Evolutionary conservation across 2,329 filamentous ascomycete genomes (phyloP), one percentile per base, ranked within the genome.

Genomic region (Fusarium anguioides): DNA sequence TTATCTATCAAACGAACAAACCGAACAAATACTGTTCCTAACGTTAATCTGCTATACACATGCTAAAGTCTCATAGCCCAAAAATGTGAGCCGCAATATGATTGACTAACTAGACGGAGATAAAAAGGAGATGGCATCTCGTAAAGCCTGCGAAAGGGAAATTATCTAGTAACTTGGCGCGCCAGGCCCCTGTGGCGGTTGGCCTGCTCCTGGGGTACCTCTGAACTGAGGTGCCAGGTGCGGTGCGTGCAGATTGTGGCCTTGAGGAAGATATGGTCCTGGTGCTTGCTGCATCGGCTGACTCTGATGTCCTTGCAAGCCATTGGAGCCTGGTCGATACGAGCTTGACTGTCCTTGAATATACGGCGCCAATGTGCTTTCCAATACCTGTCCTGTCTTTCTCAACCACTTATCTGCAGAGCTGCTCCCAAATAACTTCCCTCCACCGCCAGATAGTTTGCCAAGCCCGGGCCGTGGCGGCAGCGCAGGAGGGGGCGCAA

Each of bases 341-440:
- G 55, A 37, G 26, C 55, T 50, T 10, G 49, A 27, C 18, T 69
- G 64, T 14, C 53, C 65, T 46, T 77, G 75, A 42, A 75, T 49
- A 37, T 76, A 74, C 5, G 75, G 69, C 21, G 74, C 76, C 41
- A 78, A 60, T 31, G 70, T 76, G 44, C 68, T 77, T 62, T 79
- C 78, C 21, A 80, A 61, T 14, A 72, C 74, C 42, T 77, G 72
- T 23, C 74, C 75, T 24, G 77, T 79, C 69, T 76, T 79, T 48
- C 73, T 75, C 14, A 79, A 47, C 73, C 76, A 78, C 52, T 75
- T 77, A 56, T 75, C 72, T 3, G 76, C 78, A 18, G 76, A 76
- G 31, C 72, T 73, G 57, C 74, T 73, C 24, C 76, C 74, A 44
- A 79, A 77, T 15, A 78, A 64, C 42, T 72, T 75, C 6, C 70